Percentiles rank a stretch among this genome's conserved stretches.
These are phyloP conservation scores for Solanum peruvianum DNA, from an alignment of 257 asterid genomes.

Conservation along the genomic window DNA sequence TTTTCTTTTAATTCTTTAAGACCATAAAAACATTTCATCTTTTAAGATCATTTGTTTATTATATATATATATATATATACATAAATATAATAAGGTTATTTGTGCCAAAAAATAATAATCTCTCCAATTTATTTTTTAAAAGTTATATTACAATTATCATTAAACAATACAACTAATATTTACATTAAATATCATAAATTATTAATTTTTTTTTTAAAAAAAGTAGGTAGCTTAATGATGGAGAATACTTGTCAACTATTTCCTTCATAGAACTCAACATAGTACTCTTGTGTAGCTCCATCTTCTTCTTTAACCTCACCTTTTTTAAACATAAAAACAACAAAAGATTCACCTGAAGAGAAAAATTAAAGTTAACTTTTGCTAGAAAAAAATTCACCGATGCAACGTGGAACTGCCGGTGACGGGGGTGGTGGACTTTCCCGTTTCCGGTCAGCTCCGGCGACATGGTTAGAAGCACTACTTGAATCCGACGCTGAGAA, in stretches of 20 bases:
- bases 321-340: not conserved
- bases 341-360: not conserved
- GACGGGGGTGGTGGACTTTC: conserved; percentile 24
- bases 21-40: no score
- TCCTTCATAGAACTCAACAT: not conserved
- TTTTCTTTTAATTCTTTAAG: not conserved
- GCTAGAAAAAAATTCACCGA: conserved; percentile 11
- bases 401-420: conserved; percentile 62
- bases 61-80: no score
- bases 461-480: conserved; percentile 85
- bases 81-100: not conserved
- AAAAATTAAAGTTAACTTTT: not conserved
- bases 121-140: not conserved
- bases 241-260: not conserved
- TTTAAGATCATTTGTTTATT: no score
- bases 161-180: no score
- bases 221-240: not conserved
- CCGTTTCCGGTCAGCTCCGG: conserved; percentile 83
- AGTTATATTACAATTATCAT: not conserved
- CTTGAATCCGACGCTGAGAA: conserved; percentile 65
- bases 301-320: not conserved
- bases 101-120: no score
- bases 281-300: not conserved
- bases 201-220: no score
- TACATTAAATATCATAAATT: not conserved